A percentile compares a stretch with the other conserved stretches of the same genome.
Evolutionary conservation across 345 rosid genomes (phyloP).

Genomic region (Cochlearia excelsa): DNA sequence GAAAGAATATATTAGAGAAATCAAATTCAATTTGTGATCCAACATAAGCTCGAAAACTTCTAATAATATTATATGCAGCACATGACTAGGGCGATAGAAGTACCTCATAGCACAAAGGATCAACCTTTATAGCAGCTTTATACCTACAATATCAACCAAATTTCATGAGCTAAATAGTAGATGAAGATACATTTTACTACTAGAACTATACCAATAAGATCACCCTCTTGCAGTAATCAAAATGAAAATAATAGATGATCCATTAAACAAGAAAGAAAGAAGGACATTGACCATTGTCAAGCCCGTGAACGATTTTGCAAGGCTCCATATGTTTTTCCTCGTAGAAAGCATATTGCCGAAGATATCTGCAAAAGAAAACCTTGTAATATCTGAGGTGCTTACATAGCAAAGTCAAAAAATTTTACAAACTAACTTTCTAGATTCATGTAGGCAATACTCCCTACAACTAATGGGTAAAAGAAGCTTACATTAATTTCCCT

Average conservation of each 20-base stretch:
- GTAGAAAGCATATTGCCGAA: conserved; percentile 86
- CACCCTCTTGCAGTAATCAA: conserved; percentile 4
- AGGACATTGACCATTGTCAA: conserved; percentile 62
- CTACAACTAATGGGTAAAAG: background rate
- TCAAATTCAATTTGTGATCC: conserved; percentile 8
- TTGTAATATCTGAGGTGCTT: background rate
- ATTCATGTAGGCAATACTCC: background rate
- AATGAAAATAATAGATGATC: background rate
- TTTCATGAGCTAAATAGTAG: background rate
- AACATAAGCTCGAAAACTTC: conserved; percentile 4
- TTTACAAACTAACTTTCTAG: background rate
- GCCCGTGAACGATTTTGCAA: conserved; percentile 87
- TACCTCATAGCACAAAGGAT: conserved; percentile 98
- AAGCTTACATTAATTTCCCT: conserved; percentile 79
- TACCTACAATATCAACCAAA: conserved; percentile 53
- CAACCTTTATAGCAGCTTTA: conserved; percentile 95
- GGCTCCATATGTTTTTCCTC: conserved; percentile 94
- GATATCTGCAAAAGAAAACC: conserved; percentile 51
- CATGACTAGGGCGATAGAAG: conserved; percentile 15
- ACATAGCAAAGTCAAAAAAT: conserved; percentile 11
- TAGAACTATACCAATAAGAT: too few relatives aligned
- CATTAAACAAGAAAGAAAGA: conserved; percentile 10
- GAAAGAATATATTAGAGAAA: conserved; percentile 24
- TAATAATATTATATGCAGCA: conserved; percentile 11
- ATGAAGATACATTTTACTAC: conserved; percentile 6